Evolutionary conservation across 169 alveolate genomes (phyloP), one percentile per base, ranked within the genome.

Genomic region (Plasmodium vinckei): DNA sequence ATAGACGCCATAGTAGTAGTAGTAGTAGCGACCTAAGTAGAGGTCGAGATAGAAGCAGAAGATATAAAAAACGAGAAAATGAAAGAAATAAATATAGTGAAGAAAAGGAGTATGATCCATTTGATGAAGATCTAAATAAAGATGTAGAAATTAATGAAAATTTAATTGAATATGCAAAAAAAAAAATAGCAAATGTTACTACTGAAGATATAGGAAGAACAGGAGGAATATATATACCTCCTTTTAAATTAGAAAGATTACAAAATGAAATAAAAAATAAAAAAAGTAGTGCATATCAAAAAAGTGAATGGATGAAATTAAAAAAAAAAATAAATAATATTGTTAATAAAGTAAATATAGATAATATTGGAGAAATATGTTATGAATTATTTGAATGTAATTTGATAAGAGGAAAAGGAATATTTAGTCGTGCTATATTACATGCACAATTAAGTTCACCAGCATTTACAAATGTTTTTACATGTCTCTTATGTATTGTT

Each of bases 381-480:
- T 92, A 87, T 72, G 99, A 98, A 91, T 94, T 98, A 60, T 96
- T 99, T 56, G 98, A 98, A 89, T 99, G 98, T 93, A 99, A 99
- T 92, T 87, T 99, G 59, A 94, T 98, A 17, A 93, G 99, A 72
- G 99, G 99, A 13, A 97, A 98, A 57, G 99, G 99, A 0, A 93
- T 99, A 46, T 92, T 99, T 65, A 98, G 98, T 42, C 98, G 98
- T 69, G 97, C 99, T 49, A 92, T 99, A 67, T 93, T 98, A 63
- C 95, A 99, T 87, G 99, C 99, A 15, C 99, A 99, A 94, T 94
- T 98, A 97, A 99, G 99, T 13, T 97, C 99, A 1, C 99, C 99
- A 17, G 98, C 98, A 33, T 98, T 96, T 87, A 96, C 99, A 3
- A 97, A 96, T 65, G 98, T 99, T 7, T 98, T 97, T 92, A 99